phyloP scores from a whole-genome alignment of 2,329 filamentous ascomycete species.

The Beauveria caledonica region DNA sequence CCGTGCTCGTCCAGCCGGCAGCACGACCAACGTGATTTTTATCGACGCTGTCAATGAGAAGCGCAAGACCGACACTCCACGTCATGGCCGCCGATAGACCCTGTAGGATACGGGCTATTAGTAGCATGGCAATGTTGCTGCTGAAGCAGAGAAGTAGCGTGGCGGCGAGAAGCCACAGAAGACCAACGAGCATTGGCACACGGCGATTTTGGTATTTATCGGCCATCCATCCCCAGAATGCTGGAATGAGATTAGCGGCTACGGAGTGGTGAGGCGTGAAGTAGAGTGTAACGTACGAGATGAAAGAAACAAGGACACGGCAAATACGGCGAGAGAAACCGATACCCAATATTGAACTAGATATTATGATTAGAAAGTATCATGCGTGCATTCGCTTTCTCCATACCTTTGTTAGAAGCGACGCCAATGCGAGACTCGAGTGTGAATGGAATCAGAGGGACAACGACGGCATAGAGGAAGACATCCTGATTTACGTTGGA shows the following conservation, averaged over 20 bases:
- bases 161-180: conserved; percentile 22
- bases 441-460: conserved; percentile 26
- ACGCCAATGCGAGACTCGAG: conserved; percentile 21
- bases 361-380: not conserved
- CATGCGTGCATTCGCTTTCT: not conserved
- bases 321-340: conserved; percentile 26
- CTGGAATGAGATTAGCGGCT: conserved; percentile 14
- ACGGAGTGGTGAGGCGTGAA: not conserved
- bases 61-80: conserved; percentile 29
- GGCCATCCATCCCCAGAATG: conserved; percentile 28
- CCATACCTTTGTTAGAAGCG: conserved; percentile 15
- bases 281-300: conserved; percentile 21
- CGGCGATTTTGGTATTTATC: conserved; percentile 26
- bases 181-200: conserved; percentile 26
- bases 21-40: conserved; percentile 23
- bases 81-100: conserved; percentile 26
- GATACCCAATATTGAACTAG: conserved; percentile 29
- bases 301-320: conserved; percentile 22
- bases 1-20: conserved; percentile 26
- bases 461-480: conserved; percentile 27
- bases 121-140: conserved; percentile 23
- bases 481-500: conserved; percentile 23
- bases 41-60: conserved; percentile 27
- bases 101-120: conserved; percentile 25
- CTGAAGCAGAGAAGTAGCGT: conserved; percentile 26